Percentiles rank a stretch among this genome's conserved stretches.
phyloP scores from a whole-genome alignment of 1,139 yeast species.

The Yamadazyma sp. region DNA sequence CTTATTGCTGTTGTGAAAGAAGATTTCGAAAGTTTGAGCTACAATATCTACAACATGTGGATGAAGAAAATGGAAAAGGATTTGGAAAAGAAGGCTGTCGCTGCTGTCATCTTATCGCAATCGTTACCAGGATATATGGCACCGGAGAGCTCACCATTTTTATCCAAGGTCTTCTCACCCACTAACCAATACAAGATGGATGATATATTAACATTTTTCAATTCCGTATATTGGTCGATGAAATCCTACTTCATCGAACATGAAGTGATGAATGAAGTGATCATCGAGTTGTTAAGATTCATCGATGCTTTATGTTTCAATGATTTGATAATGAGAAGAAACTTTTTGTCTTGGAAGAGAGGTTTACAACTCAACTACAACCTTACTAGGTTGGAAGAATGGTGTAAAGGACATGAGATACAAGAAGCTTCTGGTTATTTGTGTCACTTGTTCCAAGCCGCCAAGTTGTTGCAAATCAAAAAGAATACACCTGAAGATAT shows the following conservation, averaged over 20 bases:
- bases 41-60: slow-evolving; percentile 96
- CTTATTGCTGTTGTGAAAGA: slow-evolving; percentile 90
- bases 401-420: slow-evolving; percentile 96
- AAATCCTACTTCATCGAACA: slow-evolving; percentile 85
- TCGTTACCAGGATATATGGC: slow-evolving; percentile 95
- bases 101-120: slow-evolving; percentile 93
- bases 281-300: slow-evolving; percentile 78
- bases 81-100: slow-evolving; percentile 85
- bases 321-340: slow-evolving; percentile 92
- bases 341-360: slow-evolving; percentile 95
- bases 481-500: slow-evolving; percentile 90
- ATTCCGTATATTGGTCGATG: slow-evolving; percentile 92
- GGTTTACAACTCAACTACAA: slow-evolving; percentile 96
- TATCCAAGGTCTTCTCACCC: slow-evolving; percentile 79
- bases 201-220: slow-evolving; percentile 86
- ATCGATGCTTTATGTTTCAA: slow-evolving; percentile 95
- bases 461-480: slow-evolving; percentile 87
- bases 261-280: slow-evolving; percentile 82
- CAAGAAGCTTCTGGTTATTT: slow-evolving; percentile 88
- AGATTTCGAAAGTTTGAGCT: slow-evolving; percentile 90
- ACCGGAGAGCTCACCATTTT: slow-evolving; percentile 81
- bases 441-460: slow-evolving; percentile 89
- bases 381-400: slow-evolving; percentile 94
- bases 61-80: slow-evolving; percentile 93
- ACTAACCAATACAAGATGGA: slow-evolving; percentile 87